Base-by-base conservation (phyloP, 2,329 filamentous ascomycete genomes). In the Alternaria longipes region DNA sequence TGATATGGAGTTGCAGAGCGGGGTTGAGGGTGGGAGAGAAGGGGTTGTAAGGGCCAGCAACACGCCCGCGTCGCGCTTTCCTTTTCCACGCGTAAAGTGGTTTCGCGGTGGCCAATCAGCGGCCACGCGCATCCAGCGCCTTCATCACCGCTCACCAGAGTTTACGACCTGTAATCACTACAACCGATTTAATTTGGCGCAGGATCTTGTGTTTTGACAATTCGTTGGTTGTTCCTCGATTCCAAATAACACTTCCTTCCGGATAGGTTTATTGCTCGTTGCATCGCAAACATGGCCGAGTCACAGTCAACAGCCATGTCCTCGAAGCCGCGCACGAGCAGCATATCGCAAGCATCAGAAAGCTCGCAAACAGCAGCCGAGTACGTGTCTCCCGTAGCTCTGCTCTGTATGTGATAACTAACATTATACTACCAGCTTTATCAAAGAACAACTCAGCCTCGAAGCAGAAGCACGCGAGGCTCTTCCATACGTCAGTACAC, bases 391-490 rank as follows among this genome's bases (percentile, higher is more conserved):
- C 9, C 14, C 5, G 8, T 1, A 20, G 14, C 11, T 9, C 5
- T 4, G 16, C 20, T 11, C 5, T n/a, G n/a, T 14, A 5, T 16
- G 30, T 11, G 5, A 1, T 24, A n/a, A 32, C 59, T 67, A 22
- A 66, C 3, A 16, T 18, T 6, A n/a, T 9, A 16, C 1, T 5
- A 26, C 53, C 20, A 94, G 91, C 28, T 98, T 96, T 77, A 93
- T 99, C 68, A 89, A 92, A 71, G 89, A 89, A 56, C 95, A 99
- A 77, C 89, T 97, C 74, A 89, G 90, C 68, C 89, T 99, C 54
- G 95, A 99, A 81, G 92, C 92, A 20, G 95, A 99, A 81, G 95
- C 95, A 47, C 93, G 94, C 70, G 94, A 99, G 84, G 92, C 92
- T 63, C 86, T 99, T 7, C 95, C 95, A 67, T 99, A 97, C 77